Percentiles rank a stretch among this genome's conserved stretches.
These are phyloP conservation scores for Talaromyces pinophilus DNA, from an alignment of 2,329 filamentous ascomycete species.

Conservation along the genomic window DNA sequence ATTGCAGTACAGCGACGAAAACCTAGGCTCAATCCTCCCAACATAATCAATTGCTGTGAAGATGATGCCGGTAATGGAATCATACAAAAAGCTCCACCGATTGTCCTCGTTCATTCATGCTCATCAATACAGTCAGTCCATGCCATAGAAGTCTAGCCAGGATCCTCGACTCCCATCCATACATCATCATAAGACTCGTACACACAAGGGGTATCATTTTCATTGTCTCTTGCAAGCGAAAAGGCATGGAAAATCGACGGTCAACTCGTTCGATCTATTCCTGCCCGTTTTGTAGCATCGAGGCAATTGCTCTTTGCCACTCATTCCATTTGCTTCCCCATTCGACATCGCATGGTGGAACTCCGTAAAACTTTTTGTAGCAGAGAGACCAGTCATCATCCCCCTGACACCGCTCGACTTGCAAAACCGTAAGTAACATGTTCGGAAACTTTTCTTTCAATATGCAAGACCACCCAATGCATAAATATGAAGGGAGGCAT, in stretches of 20 bases:
- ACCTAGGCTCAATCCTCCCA: slow-evolving; percentile 7
- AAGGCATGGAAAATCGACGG: slow-evolving; percentile 44
- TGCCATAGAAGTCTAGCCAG: slow-evolving; percentile 39
- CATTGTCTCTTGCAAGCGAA: slow-evolving; percentile 34
- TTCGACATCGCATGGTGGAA: slow-evolving; percentile 19
- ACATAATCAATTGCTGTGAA: slow-evolving; percentile 9
- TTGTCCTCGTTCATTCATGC: slow-evolving; percentile 29
- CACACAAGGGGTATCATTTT: slow-evolving; percentile 49
- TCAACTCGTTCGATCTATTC: slow-evolving; percentile 34
- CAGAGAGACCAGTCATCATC: slow-evolving; percentile 25
- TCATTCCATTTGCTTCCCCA: slow-evolving; percentile 26
- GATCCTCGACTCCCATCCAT: slow-evolving; percentile 38
- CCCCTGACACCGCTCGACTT: slow-evolving; percentile 30
- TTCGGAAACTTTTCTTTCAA: slow-evolving; percentile 31
- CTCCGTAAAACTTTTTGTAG: slow-evolving; percentile 22
- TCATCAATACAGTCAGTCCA: slow-evolving; percentile 29
- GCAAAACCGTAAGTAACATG: slow-evolving; percentile 33
- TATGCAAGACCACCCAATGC: slow-evolving; percentile 36
- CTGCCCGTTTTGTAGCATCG: slow-evolving; percentile 25
- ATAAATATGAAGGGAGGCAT: slow-evolving; percentile 33
- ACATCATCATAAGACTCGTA: slow-evolving; percentile 33
- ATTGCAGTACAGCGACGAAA: slow-evolving; percentile 3
- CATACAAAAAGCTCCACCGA: slow-evolving; percentile 16
- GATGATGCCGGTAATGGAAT: slow-evolving; percentile 16
- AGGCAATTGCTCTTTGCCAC: slow-evolving; percentile 26